Percentiles rank a stretch among this genome's conserved stretches.
Evolutionary conservation across 2,329 filamentous ascomycete genomes (phyloP).

Genomic region (Colletotrichum endophyticum): DNA sequence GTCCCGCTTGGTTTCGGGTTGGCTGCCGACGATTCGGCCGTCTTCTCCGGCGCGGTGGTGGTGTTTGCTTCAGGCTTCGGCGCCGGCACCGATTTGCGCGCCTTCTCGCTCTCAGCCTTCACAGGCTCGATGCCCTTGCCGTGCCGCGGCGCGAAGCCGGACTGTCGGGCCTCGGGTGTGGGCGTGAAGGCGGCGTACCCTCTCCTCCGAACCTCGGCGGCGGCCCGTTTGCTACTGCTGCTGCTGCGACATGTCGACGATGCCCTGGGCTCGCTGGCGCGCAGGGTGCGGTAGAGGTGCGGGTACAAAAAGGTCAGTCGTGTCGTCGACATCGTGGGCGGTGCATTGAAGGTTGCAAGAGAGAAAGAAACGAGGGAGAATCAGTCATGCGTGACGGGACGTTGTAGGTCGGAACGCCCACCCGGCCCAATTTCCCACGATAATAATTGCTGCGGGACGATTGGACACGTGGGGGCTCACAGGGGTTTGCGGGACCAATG

Average conservation of each 20-base stretch:
- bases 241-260: conserved; percentile 37
- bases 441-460: neutral
- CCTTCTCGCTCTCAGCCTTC: conserved; percentile 29
- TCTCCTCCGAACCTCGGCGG: conserved; percentile 28
- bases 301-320: conserved; percentile 74
- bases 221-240: neutral
- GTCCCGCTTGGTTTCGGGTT: neutral
- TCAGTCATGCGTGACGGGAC: neutral
- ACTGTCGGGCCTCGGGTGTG: conserved; percentile 36
- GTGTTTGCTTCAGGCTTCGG: neutral
- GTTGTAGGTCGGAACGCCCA: neutral
- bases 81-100: conserved; percentile 24
- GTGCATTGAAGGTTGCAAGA: neutral
- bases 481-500: neutral
- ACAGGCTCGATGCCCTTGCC: conserved; percentile 66
- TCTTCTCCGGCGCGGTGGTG: neutral
- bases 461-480: neutral
- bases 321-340: conserved; percentile 58
- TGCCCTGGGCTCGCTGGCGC: neutral
- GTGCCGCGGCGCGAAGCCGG: conserved; percentile 58
- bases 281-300: conserved; percentile 60
- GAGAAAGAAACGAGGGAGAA: neutral
- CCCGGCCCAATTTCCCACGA: conserved; percentile 7
- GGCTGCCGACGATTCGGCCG: neutral
- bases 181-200: conserved; percentile 39